Conservation (phyloP, 257 asterid genomes). For the Solanum virginianum region DNA sequence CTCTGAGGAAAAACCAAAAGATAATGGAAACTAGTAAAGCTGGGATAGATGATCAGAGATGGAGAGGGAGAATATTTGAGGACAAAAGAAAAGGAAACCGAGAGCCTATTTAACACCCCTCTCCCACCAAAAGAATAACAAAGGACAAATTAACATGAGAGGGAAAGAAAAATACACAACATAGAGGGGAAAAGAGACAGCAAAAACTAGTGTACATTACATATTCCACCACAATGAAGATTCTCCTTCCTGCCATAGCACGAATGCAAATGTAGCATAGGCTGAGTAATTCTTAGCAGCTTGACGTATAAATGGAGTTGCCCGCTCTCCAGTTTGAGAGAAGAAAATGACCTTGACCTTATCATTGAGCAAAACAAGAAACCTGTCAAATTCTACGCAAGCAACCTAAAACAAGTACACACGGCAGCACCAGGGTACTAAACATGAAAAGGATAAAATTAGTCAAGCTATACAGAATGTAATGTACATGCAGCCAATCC, state of each 20-base stretch:
- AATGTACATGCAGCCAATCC: neutral
- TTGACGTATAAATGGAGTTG: conserved; percentile 81
- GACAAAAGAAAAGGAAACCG: neutral
- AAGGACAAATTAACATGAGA: neutral
- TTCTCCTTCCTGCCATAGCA: conserved; percentile 70
- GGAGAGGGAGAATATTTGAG: neutral
- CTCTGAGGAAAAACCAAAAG: neutral
- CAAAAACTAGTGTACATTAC: conserved; percentile 28
- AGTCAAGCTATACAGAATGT: neutral
- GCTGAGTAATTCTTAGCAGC: conserved; percentile 62
- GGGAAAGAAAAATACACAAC: neutral
- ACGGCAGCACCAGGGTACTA: neutral
- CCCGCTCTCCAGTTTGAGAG: conserved; percentile 95
- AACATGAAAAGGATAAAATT: neutral
- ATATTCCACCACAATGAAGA: conserved; percentile 82
- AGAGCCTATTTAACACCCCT: neutral
- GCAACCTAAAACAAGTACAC: neutral
- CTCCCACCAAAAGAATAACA: neutral
- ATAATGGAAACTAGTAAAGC: neutral
- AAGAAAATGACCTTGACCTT: conserved; percentile 85
- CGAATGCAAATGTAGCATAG: conserved; percentile 67
- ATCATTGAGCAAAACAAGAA: conserved; percentile 5
- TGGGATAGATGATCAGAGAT: neutral
- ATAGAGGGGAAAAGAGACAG: neutral
- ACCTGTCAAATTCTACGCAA: neutral